Evolutionary conservation across 2,329 filamentous ascomycete genomes (phyloP).

Genomic region (Amauroascus verrucosus): DNA sequence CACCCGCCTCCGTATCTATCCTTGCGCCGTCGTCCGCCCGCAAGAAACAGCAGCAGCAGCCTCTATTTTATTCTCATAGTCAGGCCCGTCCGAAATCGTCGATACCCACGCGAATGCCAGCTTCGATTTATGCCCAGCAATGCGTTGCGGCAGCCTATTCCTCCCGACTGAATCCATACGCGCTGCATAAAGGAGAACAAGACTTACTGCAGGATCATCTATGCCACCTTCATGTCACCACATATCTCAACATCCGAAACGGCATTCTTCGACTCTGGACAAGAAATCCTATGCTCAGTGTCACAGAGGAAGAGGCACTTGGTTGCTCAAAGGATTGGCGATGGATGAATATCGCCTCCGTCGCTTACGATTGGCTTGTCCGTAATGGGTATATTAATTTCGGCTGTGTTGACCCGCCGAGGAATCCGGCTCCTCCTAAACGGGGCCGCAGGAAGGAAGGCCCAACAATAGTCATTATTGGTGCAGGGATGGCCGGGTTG

Average conservation of each 20-base stretch:
- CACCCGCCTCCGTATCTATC: constrained; percentile 1
- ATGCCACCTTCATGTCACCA: constrained; percentile 79
- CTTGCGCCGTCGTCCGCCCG: neutral
- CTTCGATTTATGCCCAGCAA: constrained; percentile 76
- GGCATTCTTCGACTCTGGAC: constrained; percentile 86
- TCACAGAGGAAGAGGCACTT: constrained; percentile 74
- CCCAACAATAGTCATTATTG: constrained; percentile 75
- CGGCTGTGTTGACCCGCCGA: constrained; percentile 69
- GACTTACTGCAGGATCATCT: constrained; percentile 68
- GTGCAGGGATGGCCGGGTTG: constrained; percentile 87
- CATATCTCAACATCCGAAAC: constrained; percentile 93
- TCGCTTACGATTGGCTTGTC: constrained; percentile 87
- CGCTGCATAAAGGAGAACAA: constrained; percentile 77
- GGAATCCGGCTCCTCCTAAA: constrained; percentile 30
- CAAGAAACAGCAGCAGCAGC: constrained; percentile 12
- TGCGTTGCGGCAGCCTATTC: constrained; percentile 83
- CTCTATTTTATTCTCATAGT: constrained; percentile 20
- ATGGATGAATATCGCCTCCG: constrained; percentile 78
- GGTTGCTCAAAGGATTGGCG: constrained; percentile 79
- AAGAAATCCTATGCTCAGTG: constrained; percentile 69
- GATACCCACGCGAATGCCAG: constrained; percentile 64
- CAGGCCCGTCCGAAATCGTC: constrained; percentile 65
- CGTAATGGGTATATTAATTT: constrained; percentile 94
- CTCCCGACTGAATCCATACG: constrained; percentile 80
- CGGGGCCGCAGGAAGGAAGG: constrained; percentile 41